Evolutionary conservation across 208 protist genomes (phyloP), one percentile per base, ranked within the genome.

Genomic region (Leishmania arabica): DNA sequence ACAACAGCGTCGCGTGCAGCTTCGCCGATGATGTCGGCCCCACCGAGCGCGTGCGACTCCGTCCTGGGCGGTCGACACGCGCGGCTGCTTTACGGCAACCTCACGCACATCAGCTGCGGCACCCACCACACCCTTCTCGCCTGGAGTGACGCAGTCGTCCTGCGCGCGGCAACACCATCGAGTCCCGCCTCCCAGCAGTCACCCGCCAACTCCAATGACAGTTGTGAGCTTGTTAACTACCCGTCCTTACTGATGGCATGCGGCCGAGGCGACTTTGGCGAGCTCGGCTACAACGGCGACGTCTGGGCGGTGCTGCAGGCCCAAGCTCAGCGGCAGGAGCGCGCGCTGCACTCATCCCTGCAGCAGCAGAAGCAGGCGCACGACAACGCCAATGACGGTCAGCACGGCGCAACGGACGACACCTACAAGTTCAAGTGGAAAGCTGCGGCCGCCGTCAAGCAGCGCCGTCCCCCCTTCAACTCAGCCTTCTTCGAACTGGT

Each of bases 241-340:
- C 91, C 91, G 0, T 45, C 86, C 3, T 60, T 95, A 40, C 64
- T 96, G n/a, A 56, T 86, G 42, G 92, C 93, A 49, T 88, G 88
- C 47, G 95, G 95, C 27, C 92, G 90, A 42, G 95, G 95, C 31
- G 93, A 96, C 84, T 98, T 92, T 88, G 95, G 95, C 19, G 93
- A 98, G 70, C 88, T 98, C 34, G 95, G 95, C 77, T 95, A 94
- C 82, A 91, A 98, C 77, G 88, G 74, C 8, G 87, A 93, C 47
- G 74, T 66, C 34, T 90, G 84, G 87, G 86, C 77, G 17, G 83
- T 90, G n/a, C 31, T 92, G 65, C 73, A 87, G 37, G 75, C 88
- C 45, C 92, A 90, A 51, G 73, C 86, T 15, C 85, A 89, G 77
- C 81, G 81, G 5, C 82, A 78, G 42, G 82, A 81, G 56, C 71